These are phyloP conservation scores for Phialocephala sp. DNA, from an alignment of 2,329 filamentous ascomycete species.

Conservation along the genomic window DNA sequence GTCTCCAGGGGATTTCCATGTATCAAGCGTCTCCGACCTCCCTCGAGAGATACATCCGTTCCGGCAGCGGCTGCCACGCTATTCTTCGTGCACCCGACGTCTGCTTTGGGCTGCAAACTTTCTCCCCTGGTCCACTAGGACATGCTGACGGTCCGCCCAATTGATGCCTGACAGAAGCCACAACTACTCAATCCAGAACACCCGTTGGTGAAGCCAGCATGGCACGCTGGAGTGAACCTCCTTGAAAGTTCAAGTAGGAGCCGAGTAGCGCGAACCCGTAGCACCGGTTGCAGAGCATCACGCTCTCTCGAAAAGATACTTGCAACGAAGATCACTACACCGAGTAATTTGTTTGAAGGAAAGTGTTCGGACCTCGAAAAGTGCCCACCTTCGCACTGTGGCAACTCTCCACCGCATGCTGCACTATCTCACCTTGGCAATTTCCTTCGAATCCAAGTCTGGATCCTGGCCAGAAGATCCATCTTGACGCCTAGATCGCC, in stretches of 20 bases:
- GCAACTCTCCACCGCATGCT: conserved; percentile 18
- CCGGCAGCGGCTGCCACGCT: conserved; percentile 15
- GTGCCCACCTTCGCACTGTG: conserved; percentile 26
- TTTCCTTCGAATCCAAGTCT: conserved; percentile 16
- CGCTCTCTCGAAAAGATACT: conserved; percentile 11
- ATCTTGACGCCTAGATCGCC: conserved; percentile 25
- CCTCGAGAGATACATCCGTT: not conserved
- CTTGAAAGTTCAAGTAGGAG: conserved; percentile 18
- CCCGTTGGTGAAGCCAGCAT: conserved; percentile 15
- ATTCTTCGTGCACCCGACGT: not conserved
- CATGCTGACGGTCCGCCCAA: conserved; percentile 17
- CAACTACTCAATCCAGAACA: conserved; percentile 13
- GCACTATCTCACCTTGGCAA: conserved; percentile 17
- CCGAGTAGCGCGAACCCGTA: conserved; percentile 15
- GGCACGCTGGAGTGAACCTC: conserved; percentile 16
- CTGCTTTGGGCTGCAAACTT: conserved; percentile 18
- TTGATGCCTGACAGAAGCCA: conserved; percentile 26
- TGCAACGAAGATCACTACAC: conserved; percentile 21
- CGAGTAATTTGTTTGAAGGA: conserved; percentile 21
- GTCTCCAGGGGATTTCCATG: not conserved
- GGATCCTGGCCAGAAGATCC: conserved; percentile 25
- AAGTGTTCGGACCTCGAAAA: conserved; percentile 15
- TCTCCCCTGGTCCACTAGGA: conserved; percentile 10
- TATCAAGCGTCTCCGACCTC: not conserved
- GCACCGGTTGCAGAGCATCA: conserved; percentile 9